Base-by-base conservation (phyloP, 2,329 filamentous ascomycete genomes). In the Scleromitrula shiraiana region DNA sequence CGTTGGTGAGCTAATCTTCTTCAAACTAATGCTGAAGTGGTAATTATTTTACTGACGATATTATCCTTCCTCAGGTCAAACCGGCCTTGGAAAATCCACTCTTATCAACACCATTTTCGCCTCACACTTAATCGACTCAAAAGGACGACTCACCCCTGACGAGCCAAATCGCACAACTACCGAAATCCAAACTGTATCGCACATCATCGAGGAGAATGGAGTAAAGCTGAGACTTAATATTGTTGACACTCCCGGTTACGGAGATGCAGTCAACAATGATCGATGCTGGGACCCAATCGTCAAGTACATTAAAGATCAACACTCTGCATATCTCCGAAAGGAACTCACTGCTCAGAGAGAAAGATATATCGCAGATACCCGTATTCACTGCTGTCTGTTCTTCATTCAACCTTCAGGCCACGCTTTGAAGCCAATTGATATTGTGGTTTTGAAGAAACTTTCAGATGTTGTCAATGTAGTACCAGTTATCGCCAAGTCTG, bases 281-380 rank as follows among this genome's bases (percentile, higher is more conserved):
- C 86, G 93, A 78, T 98, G 93, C 83, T 98, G 93, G 93, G 93
- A 98, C 67, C 93, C 93, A 56, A 98, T 98, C 68, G 91, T 98
- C 78, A 98, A 98, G 78, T 98, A 98, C 74, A 98, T 98, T 80
- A 98, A 98, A 80, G 93, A 98, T 72, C 93, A 98, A 77, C 93
- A 98, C 78, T 96, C 89, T 45, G 91, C 93, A 64, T 98, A 97
- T 75, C 82, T 98, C 62, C 88, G 93, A 71, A 98, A 98, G 80
- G 93, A 98, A 72, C 88, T 98, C 65, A 97, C 93, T 48, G 93
- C 93, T 60, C 93, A 98, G 78, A 88, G 93, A 72, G 93, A 98
- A 74, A 85, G 93, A 64, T 98, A 98, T 71, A 96, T 98, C 60
- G 91, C 95, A 75, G 93, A 98, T 72, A 98, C 93, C 59, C 87